Percentiles rank a stretch among this genome's conserved stretches.
Evolutionary conservation across 2,329 filamentous ascomycete genomes (phyloP).

Genomic region (Phyllosticta capitalensis): DNA sequence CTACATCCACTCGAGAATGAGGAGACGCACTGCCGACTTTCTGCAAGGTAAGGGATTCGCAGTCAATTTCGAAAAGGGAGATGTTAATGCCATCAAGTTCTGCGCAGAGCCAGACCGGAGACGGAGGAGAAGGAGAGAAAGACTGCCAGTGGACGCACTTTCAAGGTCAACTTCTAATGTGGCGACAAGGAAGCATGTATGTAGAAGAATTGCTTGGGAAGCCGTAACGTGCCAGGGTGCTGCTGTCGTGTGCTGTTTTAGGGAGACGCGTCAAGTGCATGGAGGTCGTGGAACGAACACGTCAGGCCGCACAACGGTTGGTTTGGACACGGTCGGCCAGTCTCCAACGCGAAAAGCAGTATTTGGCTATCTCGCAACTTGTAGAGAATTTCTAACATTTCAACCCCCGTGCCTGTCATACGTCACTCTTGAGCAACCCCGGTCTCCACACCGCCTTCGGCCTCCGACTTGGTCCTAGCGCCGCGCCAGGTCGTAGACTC

Average conservation of each 20-base stretch:
- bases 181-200: not conserved
- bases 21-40: constrained; percentile 94
- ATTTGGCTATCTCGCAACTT: not conserved
- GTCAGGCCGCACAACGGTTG: not conserved
- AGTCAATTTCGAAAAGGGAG: not conserved
- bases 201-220: not conserved
- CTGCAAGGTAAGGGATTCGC: constrained; percentile 62
- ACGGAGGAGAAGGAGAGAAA: constrained; percentile 96
- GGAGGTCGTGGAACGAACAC: not conserved
- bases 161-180: constrained; percentile 45
- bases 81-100: constrained; percentile 51
- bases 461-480: constrained; percentile 1
- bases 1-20: constrained; percentile 97
- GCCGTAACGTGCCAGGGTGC: not conserved
- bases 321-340: not conserved
- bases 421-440: not conserved
- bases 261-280: not conserved
- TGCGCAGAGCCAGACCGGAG: constrained; percentile 89
- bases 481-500: not conserved
- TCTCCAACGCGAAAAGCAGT: not conserved
- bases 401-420: not conserved
- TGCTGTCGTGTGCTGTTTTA: not conserved
- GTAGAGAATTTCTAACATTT: not conserved
- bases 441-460: constrained; percentile 1
- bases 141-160: constrained; percentile 92